A percentile compares a stretch with the other conserved stretches of the same genome.
Conservation (phyloP, 257 asterid genomes). For the Nicotiana tabacum region DNA sequence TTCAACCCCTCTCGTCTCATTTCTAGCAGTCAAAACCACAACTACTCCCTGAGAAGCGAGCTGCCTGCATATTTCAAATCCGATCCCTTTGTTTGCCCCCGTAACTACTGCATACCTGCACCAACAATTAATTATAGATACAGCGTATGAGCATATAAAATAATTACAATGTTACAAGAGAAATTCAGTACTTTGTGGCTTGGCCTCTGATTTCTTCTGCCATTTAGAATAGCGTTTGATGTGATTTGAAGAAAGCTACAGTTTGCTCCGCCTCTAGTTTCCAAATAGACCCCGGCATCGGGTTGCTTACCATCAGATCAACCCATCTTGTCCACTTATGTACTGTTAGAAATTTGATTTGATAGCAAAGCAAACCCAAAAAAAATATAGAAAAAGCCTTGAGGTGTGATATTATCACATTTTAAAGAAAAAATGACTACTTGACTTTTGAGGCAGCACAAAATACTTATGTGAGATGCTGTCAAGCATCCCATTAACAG, state of each 20-base stretch:
- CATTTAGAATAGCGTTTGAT: not conserved
- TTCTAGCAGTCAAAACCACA: constrained; percentile 51
- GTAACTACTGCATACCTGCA: constrained; percentile 48
- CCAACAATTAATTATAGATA: not conserved
- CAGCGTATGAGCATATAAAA: not conserved
- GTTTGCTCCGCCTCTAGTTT: not conserved
- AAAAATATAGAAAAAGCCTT: no score
- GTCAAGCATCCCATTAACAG: no score
- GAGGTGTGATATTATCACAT: no score
- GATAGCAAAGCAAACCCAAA: no score
- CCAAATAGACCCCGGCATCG: no score
- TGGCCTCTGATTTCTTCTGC: not conserved
- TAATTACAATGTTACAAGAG: not conserved
- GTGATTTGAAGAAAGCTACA: not conserved
- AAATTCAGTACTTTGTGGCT: not conserved
- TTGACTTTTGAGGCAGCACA: no score
- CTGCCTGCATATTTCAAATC: constrained; percentile 50
- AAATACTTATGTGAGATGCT: no score
- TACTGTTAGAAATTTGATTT: not conserved
- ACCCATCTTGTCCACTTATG: no score
- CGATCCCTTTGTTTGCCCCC: constrained; percentile 60
- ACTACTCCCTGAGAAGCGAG: constrained; percentile 39
- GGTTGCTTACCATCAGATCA: no score
- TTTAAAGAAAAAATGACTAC: no score
- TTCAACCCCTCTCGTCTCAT: constrained; percentile 44